These are phyloP conservation scores for Crucibulum laeve DNA, from an alignment of 768 basidiomycete species.

Conservation along the genomic window DNA sequence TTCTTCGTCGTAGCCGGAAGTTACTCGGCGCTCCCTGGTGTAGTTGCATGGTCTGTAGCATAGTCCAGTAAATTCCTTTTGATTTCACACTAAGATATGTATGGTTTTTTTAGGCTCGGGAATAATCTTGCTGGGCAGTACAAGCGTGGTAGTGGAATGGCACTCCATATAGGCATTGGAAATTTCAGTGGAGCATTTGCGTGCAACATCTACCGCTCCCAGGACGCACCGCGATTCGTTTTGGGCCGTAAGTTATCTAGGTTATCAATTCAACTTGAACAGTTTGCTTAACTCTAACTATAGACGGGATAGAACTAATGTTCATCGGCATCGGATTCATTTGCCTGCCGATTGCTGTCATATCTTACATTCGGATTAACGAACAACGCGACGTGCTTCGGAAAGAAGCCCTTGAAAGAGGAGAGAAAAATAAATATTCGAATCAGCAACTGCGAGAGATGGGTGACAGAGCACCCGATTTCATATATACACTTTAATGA, in stretches of 20 bases:
- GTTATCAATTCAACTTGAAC: not conserved
- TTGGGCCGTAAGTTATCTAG: constrained; percentile 51
- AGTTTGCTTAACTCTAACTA: not conserved
- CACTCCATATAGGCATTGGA: constrained; percentile 63
- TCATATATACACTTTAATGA: constrained; percentile 46
- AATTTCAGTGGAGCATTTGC: constrained; percentile 65
- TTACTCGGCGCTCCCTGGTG: constrained; percentile 55
- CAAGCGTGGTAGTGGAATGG: constrained; percentile 67
- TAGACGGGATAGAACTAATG: constrained; percentile 64
- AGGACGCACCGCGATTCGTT: constrained; percentile 57
- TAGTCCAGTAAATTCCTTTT: not conserved
- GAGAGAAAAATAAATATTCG: constrained; percentile 27
- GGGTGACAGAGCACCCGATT: constrained; percentile 62
- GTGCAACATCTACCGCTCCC: constrained; percentile 54
- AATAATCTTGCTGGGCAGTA: constrained; percentile 68
- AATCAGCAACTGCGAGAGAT: constrained; percentile 33
- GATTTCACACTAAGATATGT: too few relatives aligned
- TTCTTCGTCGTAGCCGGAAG: constrained; percentile 66
- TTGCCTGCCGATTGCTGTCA: constrained; percentile 38
- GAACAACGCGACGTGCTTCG: constrained; percentile 37
- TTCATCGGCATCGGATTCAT: constrained; percentile 65
- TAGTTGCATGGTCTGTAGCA: constrained; percentile 52
- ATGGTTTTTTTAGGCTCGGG: constrained; percentile 42
- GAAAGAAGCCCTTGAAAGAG: constrained; percentile 21
- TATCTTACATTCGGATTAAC: constrained; percentile 56